A percentile compares a stretch with the other conserved stretches of the same genome.
phyloP scores from a whole-genome alignment of 345 rosid species.

The Aquilaria malaccensis region DNA sequence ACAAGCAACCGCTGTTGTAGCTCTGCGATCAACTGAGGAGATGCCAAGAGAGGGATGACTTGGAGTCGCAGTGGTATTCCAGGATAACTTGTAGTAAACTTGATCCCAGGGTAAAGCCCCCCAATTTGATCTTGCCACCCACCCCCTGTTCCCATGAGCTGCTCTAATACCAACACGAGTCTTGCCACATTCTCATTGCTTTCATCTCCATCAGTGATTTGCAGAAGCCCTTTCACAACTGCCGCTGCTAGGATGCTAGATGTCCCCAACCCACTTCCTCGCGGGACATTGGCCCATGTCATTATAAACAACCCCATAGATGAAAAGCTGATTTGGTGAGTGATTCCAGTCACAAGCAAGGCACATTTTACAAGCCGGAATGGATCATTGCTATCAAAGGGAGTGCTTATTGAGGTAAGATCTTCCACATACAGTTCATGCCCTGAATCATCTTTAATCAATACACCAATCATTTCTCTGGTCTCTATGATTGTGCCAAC shows the following conservation, averaged over 20 bases:
- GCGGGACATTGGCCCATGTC: slow-evolving; percentile 95
- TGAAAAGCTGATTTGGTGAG: slow-evolving; percentile 33
- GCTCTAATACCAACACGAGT: slow-evolving; percentile 86
- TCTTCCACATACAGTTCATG: slow-evolving; percentile 45
- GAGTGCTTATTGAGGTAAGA: slow-evolving; percentile 44
- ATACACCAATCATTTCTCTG: slow-evolving; percentile 46
- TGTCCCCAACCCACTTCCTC: slow-evolving; percentile 96
- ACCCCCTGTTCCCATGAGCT: slow-evolving; percentile 99
- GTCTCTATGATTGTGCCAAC: slow-evolving; percentile 79
- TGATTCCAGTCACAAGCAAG: slow-evolving; percentile 64
- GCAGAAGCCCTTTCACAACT: slow-evolving; percentile 83
- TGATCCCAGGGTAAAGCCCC: slow-evolving; percentile 86
- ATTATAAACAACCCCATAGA: slow-evolving; percentile 52
- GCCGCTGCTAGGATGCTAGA: slow-evolving; percentile 98
- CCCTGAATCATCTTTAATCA: slow-evolving; percentile 68
- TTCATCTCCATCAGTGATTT: slow-evolving; percentile 63
- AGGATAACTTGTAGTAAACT: slow-evolving; percentile 82
- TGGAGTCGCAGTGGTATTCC: slow-evolving; percentile 89
- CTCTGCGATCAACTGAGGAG: slow-evolving; percentile 51
- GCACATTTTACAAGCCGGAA: slow-evolving; percentile 93
- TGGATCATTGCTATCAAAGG: slow-evolving; percentile 56
- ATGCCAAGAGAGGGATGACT: slow-evolving; percentile 71
- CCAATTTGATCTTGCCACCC: slow-evolving; percentile 99
- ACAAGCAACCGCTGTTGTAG: slow-evolving; percentile 77
- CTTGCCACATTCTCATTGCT: slow-evolving; percentile 83